A percentile compares a stretch with the other conserved stretches of the same genome.
These are phyloP conservation scores for Pseudopyrenochaeta lycopersici DNA, from an alignment of 2,329 filamentous ascomycete genomes.

Conservation along the genomic window DNA sequence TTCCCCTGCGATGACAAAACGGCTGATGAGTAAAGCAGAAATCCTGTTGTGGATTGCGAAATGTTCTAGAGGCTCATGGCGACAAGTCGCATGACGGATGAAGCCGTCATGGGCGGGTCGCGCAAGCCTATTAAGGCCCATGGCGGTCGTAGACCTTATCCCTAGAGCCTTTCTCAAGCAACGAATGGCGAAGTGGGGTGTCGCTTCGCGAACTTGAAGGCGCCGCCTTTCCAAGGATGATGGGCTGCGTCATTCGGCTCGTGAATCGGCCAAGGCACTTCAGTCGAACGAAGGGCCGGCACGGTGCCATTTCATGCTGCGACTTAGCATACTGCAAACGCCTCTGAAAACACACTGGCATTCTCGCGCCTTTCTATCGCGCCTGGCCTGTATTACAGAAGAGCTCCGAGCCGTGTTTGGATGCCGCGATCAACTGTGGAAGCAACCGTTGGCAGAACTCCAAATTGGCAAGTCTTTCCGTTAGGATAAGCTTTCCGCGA, in stretches of 20 bases:
- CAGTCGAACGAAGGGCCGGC: neutral
- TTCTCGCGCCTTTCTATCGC: too few species aligned
- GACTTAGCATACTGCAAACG: too few species aligned
- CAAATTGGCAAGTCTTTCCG: too few species aligned
- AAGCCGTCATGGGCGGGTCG: neutral
- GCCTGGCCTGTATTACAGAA: too few species aligned
- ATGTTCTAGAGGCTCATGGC: neutral
- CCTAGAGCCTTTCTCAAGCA: neutral
- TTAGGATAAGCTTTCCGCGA: neutral
- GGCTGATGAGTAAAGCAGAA: neutral
- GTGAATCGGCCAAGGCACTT: neutral
- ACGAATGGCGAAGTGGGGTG: constrained; percentile 10
- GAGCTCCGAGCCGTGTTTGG: too few species aligned
- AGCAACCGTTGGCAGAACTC: neutral
- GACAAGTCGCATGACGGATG: neutral
- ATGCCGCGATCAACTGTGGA: neutral
- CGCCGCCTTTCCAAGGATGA: neutral
- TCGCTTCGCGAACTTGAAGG: constrained; percentile 4
- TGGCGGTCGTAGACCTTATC: neutral
- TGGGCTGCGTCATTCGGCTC: constrained; percentile 14
- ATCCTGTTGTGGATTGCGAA: neutral
- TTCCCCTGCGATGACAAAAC: constrained; percentile 13
- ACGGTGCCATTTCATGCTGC: too few species aligned
- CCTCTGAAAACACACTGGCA: too few species aligned
- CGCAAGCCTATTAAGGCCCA: neutral